Base-by-base conservation (phyloP, 257 asterid genomes). In the Ajuga chamaepitys region DNA sequence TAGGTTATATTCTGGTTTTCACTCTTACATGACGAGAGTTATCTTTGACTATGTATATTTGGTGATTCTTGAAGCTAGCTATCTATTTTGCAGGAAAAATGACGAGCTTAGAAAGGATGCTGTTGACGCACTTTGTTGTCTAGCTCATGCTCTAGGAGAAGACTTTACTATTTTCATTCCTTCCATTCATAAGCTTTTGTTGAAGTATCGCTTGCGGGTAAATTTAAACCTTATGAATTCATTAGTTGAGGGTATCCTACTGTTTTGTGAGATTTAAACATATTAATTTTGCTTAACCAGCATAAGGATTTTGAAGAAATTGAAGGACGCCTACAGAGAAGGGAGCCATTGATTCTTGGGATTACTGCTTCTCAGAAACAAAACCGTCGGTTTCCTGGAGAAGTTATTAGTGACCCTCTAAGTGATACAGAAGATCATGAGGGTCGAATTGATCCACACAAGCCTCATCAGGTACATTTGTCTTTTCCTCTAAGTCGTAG, bases 61-160 rank as follows among this genome's bases (percentile, higher is more conserved):
- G 57, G 70, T 47, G 50, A 59, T 54, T 74, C n/a, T 58, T 55
- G 58, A 34, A 48, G 40, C 58, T 45, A 45, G 46, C 25, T 63
- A 9, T 66, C 38, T 51, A 7, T 57, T 74, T 78, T 80, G 77
- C 95, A 94, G 99, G 74, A 87, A 82, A 74, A 94, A 82, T 76
- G 91, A 86, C 41, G 99, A 90, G 74, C 91, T 94, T 55, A 82
- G 96, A 70, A 94, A 77, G 78, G 99, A 94, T 70, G 87, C 95
- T 32, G 88, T 90, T 38, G 99, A 94, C 71, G 97, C 99, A 71
- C 87, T 94, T 37, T 88, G 96, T 64, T 88, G 97, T 76, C 83
- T 94, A 46, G 99, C 97, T 78, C 92, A 89, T 75, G 85, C 97
- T 73, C 95, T 89, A 75, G 99, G 99, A 68, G 99, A 90, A 74